Evolutionary conservation across 2,329 filamentous ascomycete species (phyloP), one percentile per base, ranked within the genome.

Genomic region (Aaosphaeria pasadenensis): DNA sequence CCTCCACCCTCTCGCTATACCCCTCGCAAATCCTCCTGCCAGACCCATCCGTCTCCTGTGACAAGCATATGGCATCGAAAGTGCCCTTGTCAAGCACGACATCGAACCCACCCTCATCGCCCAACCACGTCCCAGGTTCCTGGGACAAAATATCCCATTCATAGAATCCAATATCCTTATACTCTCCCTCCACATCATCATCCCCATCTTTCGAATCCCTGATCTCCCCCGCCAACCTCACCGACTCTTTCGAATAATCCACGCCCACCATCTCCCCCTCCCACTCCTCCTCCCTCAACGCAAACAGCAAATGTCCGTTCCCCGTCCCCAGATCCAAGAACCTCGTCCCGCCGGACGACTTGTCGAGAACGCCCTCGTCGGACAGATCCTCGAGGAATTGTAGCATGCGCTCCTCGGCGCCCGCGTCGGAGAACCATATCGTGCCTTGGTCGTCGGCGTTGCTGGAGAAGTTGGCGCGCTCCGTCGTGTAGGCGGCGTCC

Each of bases 71-170:
- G 7, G 94, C 94, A 75, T 99, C 94, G 68, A 97, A 99, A 1
- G 94, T 99, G 40, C 94, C 94, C 74, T 99, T 99, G 72, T 99
- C 94, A n/a, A 96, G 80, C 0, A 96, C 86, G 0, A 96, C 83
- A 70, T 97, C 91, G 74, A 91, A 97, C 1, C 88, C 88, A 0
- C 69, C 39, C 13, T 36, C 9, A 17, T 40, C 67, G 0, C 58
- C 58, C 4, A 91, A 72, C 84, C 87, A 90, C 44, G 80, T 43
- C 1, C 69, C 70, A 4, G 70, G 57, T 28, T 57, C 43, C 36
- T 75, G 66, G 7, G 57, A 60, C 36, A 83, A 67, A 17, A 82
- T 64, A 66, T 83, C 79, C 71, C 75, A 79, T 39, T 71, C 74
- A 46, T 76, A 66, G 52, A 86, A 86, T 11, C 57, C 58, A 28